A percentile compares a stretch with the other conserved stretches of the same genome.
These are phyloP conservation scores for Botrytis sinoallii DNA, from an alignment of 2,329 filamentous ascomycete genomes.

Conservation along the genomic window DNA sequence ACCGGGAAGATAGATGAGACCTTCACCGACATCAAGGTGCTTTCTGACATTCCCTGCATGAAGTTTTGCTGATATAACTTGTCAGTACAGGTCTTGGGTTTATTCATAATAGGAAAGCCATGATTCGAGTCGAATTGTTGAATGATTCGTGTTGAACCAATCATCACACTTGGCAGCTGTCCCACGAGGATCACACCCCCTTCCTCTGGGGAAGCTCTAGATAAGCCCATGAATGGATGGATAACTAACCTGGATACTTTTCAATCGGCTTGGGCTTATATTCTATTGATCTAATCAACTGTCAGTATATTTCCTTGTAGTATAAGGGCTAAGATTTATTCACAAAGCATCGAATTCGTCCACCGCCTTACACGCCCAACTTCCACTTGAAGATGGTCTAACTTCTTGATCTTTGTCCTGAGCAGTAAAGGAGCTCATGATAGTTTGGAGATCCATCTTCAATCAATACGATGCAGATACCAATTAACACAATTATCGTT, in stretches of 20 bases:
- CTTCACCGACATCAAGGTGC: slow-evolving; percentile 42
- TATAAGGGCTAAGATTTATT: neutral
- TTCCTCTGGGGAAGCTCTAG: neutral
- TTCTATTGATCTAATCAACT: slow-evolving; percentile 8
- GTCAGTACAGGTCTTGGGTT: neutral
- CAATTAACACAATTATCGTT: neutral
- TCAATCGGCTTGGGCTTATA: slow-evolving; percentile 24
- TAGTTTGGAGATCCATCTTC: slow-evolving; percentile 2
- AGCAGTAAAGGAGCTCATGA: neutral
- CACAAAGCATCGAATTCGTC: slow-evolving; percentile 28
- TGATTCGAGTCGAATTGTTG: neutral
- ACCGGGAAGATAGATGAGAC: slow-evolving; percentile 56
- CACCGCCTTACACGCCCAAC: slow-evolving; percentile 18
- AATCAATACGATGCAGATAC: neutral
- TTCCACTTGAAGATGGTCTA: slow-evolving; percentile 9
- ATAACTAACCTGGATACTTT: slow-evolving; percentile 30
- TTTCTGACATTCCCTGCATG: slow-evolving; percentile 47
- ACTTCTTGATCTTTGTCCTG: neutral
- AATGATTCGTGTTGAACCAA: neutral
- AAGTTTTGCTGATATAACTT: slow-evolving; percentile 43
- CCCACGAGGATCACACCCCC: neutral
- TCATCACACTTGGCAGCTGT: neutral
- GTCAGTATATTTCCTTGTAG: neutral
- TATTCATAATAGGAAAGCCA: neutral
- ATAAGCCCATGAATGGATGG: neutral